Conservation (phyloP, 768 basidiomycete genomes). For the Mycena polygramma region DNA sequence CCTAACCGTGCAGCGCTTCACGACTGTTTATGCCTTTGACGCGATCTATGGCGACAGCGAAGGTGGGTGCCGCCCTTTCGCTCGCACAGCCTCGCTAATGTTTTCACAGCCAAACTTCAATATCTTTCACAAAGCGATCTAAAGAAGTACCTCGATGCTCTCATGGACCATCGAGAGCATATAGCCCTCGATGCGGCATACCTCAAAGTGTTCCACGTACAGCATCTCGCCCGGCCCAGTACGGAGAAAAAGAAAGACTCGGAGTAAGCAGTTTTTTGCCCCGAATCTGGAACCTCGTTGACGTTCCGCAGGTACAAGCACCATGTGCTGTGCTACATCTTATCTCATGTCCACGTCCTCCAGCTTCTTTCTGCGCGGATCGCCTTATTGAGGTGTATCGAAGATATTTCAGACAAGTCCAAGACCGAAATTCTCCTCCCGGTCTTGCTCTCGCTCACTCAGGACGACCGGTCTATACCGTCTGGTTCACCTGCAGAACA, state of each 20-base stretch:
- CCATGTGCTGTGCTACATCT: conserved; percentile 78
- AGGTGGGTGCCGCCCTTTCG: conserved; percentile 54
- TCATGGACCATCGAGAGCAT: conserved; percentile 67
- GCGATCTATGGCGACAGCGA: conserved; percentile 74
- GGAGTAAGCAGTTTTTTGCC: conserved; percentile 56
- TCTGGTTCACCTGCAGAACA: conserved; percentile 44
- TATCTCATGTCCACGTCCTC: conserved; percentile 83
- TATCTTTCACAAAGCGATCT: conserved; percentile 78
- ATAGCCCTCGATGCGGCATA: conserved; percentile 71
- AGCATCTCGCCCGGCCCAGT: conserved; percentile 61
- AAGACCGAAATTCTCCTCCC: conserved; percentile 71
- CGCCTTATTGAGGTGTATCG: conserved; percentile 63
- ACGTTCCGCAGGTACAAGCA: conserved; percentile 70
- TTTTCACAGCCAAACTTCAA: conserved; percentile 63
- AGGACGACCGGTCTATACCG: conserved; percentile 39
- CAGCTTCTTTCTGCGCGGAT: conserved; percentile 61
- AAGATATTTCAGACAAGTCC: conserved; percentile 60
- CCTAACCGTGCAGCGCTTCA: conserved; percentile 57
- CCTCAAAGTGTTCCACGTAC: conserved; percentile 70
- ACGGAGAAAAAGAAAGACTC: conserved; percentile 68
- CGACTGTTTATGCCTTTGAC: conserved; percentile 79
- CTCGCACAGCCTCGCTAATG: conserved; percentile 2
- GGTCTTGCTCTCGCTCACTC: conserved; percentile 58
- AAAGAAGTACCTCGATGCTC: conserved; percentile 65
- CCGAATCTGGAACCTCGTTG: not conserved